A percentile compares a stretch with the other conserved stretches of the same genome.
Conservation (phyloP, 495 filamentous ascomycete species). For the Talaromyces stipitatus region DNA sequence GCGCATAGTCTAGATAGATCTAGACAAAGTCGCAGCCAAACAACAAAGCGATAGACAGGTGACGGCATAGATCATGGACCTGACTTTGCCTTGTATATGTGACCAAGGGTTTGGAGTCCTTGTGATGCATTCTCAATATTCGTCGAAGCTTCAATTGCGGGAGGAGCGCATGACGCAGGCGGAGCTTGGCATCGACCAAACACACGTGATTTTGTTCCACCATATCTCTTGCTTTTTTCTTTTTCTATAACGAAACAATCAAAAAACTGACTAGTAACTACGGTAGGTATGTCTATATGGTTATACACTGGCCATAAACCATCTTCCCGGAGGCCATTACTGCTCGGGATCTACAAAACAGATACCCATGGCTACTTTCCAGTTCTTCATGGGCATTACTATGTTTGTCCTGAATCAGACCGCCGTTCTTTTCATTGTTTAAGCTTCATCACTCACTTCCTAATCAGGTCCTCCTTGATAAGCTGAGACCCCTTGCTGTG, state of each 20-base stretch:
- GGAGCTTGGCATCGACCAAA: neutral
- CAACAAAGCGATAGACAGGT: neutral
- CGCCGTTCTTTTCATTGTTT: neutral
- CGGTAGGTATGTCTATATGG: too few relatives aligned
- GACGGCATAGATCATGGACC: neutral
- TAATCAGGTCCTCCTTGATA: neutral
- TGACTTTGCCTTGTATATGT: neutral
- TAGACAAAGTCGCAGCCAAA: neutral
- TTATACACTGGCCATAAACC: neutral
- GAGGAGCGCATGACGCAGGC: constrained; percentile 2
- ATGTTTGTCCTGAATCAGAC: neutral
- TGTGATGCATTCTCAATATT: neutral
- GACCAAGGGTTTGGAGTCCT: neutral
- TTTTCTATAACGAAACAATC: too few relatives aligned
- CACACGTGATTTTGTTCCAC: neutral
- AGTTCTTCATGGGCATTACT: neutral
- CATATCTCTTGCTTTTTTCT: neutral
- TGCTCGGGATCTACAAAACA: neutral
- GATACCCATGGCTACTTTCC: neutral
- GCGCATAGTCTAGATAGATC: neutral
- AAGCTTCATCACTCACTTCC: neutral
- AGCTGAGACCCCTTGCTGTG: neutral
- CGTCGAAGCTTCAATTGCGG: neutral
- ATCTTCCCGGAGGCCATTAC: neutral
- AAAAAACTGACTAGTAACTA: too few relatives aligned